Evolutionary conservation across 2,329 filamentous ascomycete genomes (phyloP), one percentile per base, ranked within the genome.

Genomic region (Apiospora pterosperma): DNA sequence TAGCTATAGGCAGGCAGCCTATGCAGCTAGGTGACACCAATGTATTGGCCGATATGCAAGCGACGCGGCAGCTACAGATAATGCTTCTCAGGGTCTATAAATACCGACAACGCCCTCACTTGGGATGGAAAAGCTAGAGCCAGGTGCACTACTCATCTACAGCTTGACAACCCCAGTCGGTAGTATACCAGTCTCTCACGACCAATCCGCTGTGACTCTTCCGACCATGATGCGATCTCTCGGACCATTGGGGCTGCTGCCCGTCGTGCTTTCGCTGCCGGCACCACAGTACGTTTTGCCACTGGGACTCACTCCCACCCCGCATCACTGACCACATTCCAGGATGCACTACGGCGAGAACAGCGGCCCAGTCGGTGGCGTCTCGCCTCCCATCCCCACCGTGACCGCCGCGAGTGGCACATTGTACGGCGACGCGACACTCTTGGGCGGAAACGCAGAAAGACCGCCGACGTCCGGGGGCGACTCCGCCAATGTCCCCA

Each of bases 271-370:
- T 11, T 62, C 61, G 23, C 41, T 62, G 12, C 64, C 64, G 23
- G 62, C 64, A 41, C 64, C 64, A 31, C 64, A 65, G 64, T 65
- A 61, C 34, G 64, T 63, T 38, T 19, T 4, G 7, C 8, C 42
- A 21, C 25, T 14, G 11, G 5, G n/a, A 11, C 36, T 39, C 25
- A 12, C 19, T n/a, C 31, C 11, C 28, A n/a, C 10, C 23, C 7
- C 16, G 2, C 16, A 31, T 11, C 8, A n/a, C 28, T 52, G n/a
- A 25, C 31, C 28, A 25, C 28, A 6, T 4, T 44, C 23, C 36
- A 79, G 77, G 63, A 78, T 81, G 70, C 76, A 75, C 38, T 80
- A 80, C 63, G 80, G 75, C 6, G 79, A 80, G 63, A 82, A 82
- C 64, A 72, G 69, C 2, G 80, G 79, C 2, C 70, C 77, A 1